Conservation (phyloP, 2,329 filamentous ascomycete species). For the Colletotrichum neosansevieriae region DNA sequence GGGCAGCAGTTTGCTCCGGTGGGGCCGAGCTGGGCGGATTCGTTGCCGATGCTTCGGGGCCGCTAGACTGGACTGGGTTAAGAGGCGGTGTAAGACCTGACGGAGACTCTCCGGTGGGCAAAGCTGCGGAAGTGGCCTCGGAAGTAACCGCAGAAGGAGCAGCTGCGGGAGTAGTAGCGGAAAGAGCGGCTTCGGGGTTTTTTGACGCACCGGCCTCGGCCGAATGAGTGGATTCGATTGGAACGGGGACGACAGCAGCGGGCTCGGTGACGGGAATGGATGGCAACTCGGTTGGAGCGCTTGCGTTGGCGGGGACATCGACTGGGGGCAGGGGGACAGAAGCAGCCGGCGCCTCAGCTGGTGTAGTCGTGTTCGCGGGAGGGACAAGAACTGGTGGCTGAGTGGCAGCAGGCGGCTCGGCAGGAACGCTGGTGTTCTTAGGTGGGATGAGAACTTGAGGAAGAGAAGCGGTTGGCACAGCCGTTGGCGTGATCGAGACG, state of each 20-base stretch:
- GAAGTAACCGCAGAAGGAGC: background rate
- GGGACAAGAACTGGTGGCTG: background rate
- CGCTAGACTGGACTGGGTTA: conserved; percentile 18
- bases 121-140: background rate
- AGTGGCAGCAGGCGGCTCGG: background rate
- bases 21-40: background rate
- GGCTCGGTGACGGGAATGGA: conserved; percentile 19
- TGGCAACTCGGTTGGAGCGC: conserved; percentile 1
- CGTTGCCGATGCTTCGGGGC: background rate
- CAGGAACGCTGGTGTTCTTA: background rate
- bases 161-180: background rate
- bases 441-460: background rate
- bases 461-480: conserved; percentile 22
- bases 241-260: conserved; percentile 15
- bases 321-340: background rate
- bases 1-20: background rate
- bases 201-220: background rate
- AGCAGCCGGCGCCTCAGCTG: background rate
- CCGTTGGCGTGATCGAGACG: conserved; percentile 33
- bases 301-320: conserved; percentile 9
- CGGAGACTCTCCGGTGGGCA: background rate
- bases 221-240: conserved; percentile 2
- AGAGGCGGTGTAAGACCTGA: conserved; percentile 5
- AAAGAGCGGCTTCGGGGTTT: background rate
- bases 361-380: conserved; percentile 3